Base-by-base conservation (phyloP, 192 early-diverging fungal genomes). In the Entophlyctis luteolus region DNA sequence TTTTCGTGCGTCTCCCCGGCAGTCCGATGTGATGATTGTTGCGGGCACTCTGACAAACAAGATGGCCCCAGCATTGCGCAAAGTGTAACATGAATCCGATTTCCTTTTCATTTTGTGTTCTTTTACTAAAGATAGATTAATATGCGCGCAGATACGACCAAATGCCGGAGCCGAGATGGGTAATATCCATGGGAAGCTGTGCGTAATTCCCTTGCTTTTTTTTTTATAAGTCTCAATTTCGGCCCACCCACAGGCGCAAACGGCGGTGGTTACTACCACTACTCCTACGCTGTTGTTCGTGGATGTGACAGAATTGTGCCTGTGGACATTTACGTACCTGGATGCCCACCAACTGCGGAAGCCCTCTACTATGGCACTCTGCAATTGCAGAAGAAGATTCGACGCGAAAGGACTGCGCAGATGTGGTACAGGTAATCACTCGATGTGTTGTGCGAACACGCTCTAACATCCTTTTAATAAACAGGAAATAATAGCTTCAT, bases 21-120 rank as follows among this genome's bases (percentile, higher is more conserved):
- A 98, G 79, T 89, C 93, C 28, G 95, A 98, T 84, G 93, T 96
- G 39, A 98, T 98, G 95, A 98, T 98, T 80, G 95, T 98, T 38
- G 95, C 95, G 5, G 95, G 95, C 37, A 98, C 95, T 23, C 80
- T 98, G 75, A 96, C 94, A 57, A 98, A 98, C 88, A 98, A 98
- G 77, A 98, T 98, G 95, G 95, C 95, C 2, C 92, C 94, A 37
- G 91, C 88, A 12, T 72, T 87, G 71, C 79, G 88, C 56, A 88
- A 88, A 74, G 86, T 90, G 65, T 89, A 88, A 20, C n/a, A n/a
- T n/a, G n/a, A n/a, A n/a, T n/a, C n/a, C n/a, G n/a, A n/a, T n/a
- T n/a, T n/a, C n/a, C n/a, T n/a, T n/a, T n/a, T n/a, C n/a, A n/a
- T n/a, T n/a, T n/a, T n/a, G n/a, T n/a, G n/a, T n/a, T n/a, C n/a